Evolutionary conservation across 2,329 filamentous ascomycete species (phyloP).

Genomic region (Fusarium pseudonygamai): DNA sequence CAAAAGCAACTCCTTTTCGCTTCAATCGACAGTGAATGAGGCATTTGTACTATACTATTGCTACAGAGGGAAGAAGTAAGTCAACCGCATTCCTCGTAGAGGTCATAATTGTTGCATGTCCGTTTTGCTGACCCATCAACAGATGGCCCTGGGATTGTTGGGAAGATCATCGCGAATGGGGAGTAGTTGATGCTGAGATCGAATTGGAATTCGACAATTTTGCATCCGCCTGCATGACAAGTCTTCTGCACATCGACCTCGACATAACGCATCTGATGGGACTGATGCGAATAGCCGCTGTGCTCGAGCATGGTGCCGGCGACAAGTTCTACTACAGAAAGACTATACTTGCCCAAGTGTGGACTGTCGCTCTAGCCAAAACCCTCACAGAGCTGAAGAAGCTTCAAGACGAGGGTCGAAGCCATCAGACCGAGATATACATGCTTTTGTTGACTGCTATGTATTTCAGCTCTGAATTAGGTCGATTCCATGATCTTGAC

Average conservation of each 20-base stretch:
- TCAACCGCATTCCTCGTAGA: background rate
- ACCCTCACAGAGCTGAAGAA: background rate
- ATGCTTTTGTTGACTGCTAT: background rate
- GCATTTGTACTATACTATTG: background rate
- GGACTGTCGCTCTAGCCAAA: background rate
- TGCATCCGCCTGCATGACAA: background rate
- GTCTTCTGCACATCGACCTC: background rate
- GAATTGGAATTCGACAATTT: background rate
- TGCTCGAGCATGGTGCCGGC: background rate
- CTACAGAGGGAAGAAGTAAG: background rate
- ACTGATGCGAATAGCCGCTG: background rate
- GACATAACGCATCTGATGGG: background rate
- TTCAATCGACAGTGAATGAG: background rate
- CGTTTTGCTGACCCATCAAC: background rate
- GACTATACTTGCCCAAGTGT: background rate
- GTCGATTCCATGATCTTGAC: background rate
- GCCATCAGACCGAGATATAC: background rate
- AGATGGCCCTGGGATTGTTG: background rate
- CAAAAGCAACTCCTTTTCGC: background rate
- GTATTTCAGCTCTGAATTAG: background rate
- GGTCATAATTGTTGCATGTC: background rate
- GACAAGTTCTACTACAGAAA: background rate
- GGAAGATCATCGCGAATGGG: background rate
- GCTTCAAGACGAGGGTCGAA: background rate
- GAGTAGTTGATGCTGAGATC: background rate